Base-by-base conservation (phyloP, 768 basidiomycete genomes). In the Hortiboletus campestris region DNA sequence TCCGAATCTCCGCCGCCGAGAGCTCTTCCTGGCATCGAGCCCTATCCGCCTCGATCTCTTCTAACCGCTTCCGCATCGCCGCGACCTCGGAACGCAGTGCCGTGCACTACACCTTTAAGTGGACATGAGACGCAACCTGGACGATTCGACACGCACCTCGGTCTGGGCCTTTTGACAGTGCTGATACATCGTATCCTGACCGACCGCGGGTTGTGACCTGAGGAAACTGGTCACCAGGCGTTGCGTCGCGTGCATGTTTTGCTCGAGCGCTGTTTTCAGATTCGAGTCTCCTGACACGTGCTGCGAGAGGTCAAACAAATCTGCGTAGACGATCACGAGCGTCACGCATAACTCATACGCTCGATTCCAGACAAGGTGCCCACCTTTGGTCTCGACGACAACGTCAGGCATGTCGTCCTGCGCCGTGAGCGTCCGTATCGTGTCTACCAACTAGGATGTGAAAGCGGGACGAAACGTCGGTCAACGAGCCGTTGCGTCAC, bases 211-310 rank as follows among this genome's bases (percentile, higher is more conserved):
- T 12, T 69, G 67, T 11, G 75, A 67, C 49, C 71, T 68, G 48
- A 83, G 76, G 59, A 89, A 82, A 46, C 75, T 78, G 31, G 79
- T 78, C 36, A 89, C 79, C 39, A 90, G 76, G 20, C 77, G 76
- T 61, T 78, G 78, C 0, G 88, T 89, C 17, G 79, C 80, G 61
- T 77, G 77, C 61, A 81, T 76, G 45, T 81, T 85, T 55, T 82
- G 74, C 42, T 79, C 76, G 38, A 89, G 69, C 2, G 80, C 78
- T 13, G 75, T 65, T 35, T 72, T 72, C 28, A 78, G 59, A 39
- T 36, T 55, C 38, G 62, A 67, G 34, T 72, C 73, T 39, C 59
- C 31, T 11, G 70, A 65, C 36, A 71, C 62, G 55, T 74, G 69
- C 34, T 64, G 68, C 7, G 72, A 67, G 49, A 72, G 59, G 56